phyloP scores from a whole-genome alignment of 257 asterid species.

The Capsicum rhomboideum region DNA sequence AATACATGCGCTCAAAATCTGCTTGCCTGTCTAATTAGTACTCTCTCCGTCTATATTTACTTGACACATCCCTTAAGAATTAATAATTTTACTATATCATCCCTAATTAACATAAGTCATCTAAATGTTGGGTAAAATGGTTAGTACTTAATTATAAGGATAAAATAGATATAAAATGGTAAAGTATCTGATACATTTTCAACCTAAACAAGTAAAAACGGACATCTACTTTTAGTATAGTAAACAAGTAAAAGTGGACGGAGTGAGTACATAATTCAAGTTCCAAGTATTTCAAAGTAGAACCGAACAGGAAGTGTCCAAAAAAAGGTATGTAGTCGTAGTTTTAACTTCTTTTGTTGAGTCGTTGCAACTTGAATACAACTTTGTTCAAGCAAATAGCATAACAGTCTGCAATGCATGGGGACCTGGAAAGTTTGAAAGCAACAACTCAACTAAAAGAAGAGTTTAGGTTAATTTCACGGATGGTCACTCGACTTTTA shows the following conservation, averaged over 20 bases:
- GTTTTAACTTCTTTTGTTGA: background rate
- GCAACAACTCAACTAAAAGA: background rate
- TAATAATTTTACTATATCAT: too few relatives aligned
- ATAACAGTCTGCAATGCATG: background rate
- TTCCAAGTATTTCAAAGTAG: background rate
- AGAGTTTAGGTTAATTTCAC: background rate
- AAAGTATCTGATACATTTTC: too few relatives aligned
- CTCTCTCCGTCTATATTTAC: too few relatives aligned
- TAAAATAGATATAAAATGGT: too few relatives aligned
- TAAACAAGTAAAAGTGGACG: too few relatives aligned
- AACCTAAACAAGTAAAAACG: too few relatives aligned
- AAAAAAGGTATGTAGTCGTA: background rate
- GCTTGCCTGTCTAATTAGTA: background rate
- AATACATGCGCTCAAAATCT: background rate
- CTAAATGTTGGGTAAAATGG: too few relatives aligned
- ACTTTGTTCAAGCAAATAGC: background rate
- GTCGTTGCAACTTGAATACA: background rate
- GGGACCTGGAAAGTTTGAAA: background rate
- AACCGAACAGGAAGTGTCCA: background rate
- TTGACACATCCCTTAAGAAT: too few relatives aligned
- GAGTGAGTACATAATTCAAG: background rate
- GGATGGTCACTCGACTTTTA: too few relatives aligned
- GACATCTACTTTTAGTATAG: too few relatives aligned
- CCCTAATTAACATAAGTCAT: too few relatives aligned
- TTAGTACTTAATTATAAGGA: too few relatives aligned